These are phyloP conservation scores for Thelephora ganbajun DNA, from an alignment of 768 basidiomycete genomes.

Conservation along the genomic window DNA sequence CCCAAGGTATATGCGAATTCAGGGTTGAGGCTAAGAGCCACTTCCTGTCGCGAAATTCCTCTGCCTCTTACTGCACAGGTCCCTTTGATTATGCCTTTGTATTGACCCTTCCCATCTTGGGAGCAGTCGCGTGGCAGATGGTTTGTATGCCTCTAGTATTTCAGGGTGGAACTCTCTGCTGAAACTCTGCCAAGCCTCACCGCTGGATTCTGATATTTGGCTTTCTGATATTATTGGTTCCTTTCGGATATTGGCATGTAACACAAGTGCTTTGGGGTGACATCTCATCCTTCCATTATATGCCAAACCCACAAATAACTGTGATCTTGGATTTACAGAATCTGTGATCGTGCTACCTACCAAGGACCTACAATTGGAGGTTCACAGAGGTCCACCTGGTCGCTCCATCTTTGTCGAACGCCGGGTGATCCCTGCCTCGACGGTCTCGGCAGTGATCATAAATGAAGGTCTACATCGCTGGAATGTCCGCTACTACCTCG, in stretches of 20 bases:
- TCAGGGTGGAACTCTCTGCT: background rate
- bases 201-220: background rate
- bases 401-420: constrained; percentile 20
- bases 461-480: constrained; percentile 64
- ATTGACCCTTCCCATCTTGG: background rate
- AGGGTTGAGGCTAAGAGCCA: background rate
- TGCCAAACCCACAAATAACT: background rate
- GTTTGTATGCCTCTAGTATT: background rate
- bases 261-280: constrained; percentile 37
- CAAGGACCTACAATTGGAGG: constrained; percentile 66
- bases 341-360: constrained; percentile 52
- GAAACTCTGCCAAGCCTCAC: background rate
- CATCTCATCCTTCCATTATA: background rate
- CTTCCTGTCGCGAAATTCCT: background rate
- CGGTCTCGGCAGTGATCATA: constrained; percentile 49
- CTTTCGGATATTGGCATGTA: constrained; percentile 21
- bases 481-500: constrained; percentile 61
- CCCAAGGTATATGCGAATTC: background rate
- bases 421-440: constrained; percentile 44
- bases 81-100: background rate
- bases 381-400: constrained; percentile 41
- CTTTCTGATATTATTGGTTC: constrained; percentile 8
- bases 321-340: constrained; percentile 27
- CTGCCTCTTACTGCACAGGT: background rate
- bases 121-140: background rate